phyloP scores from a whole-genome alignment of 371 early-diverging fungal species.

The Lichtheimia ornata region DNA sequence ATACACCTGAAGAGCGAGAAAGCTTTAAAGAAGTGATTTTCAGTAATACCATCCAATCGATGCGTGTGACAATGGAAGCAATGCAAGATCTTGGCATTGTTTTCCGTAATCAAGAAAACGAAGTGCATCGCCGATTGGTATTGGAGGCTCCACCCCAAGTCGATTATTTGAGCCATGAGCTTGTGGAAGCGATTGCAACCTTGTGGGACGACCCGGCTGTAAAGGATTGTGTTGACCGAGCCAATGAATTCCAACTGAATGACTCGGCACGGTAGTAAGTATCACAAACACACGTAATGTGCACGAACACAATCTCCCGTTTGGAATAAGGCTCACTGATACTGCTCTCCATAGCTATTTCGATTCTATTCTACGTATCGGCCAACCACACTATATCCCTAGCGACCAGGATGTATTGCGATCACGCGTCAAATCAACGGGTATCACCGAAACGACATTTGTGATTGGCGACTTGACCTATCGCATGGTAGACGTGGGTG shows the following conservation, averaged over 20 bases:
- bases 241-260: slow-evolving; percentile 85
- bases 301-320: neutral
- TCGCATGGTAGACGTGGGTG: slow-evolving; percentile 94
- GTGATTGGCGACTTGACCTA: slow-evolving; percentile 76
- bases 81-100: slow-evolving; percentile 77
- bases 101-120: slow-evolving; percentile 66
- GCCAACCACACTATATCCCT: slow-evolving; percentile 73
- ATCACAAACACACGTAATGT: neutral
- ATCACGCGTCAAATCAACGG: slow-evolving; percentile 84
- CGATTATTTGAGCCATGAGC: slow-evolving; percentile 59
- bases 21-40: slow-evolving; percentile 90
- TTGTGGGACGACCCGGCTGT: slow-evolving; percentile 85
- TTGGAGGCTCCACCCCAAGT: slow-evolving; percentile 71
- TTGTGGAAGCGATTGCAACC: slow-evolving; percentile 67
- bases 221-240: slow-evolving; percentile 67
- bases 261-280: slow-evolving; percentile 82
- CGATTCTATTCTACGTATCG: slow-evolving; percentile 84
- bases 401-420: slow-evolving; percentile 86
- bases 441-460: slow-evolving; percentile 88
- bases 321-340: slow-evolving; percentile 1
- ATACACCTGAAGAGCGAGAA: slow-evolving; percentile 80
- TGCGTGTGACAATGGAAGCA: slow-evolving; percentile 88
- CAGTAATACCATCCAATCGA: slow-evolving; percentile 88
- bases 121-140: slow-evolving; percentile 55
- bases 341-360: slow-evolving; percentile 63